A percentile compares a stretch with the other conserved stretches of the same genome.
Evolutionary conservation across 306 rosid species (phyloP).

Genomic region (Citrullus mucosospermus): DNA sequence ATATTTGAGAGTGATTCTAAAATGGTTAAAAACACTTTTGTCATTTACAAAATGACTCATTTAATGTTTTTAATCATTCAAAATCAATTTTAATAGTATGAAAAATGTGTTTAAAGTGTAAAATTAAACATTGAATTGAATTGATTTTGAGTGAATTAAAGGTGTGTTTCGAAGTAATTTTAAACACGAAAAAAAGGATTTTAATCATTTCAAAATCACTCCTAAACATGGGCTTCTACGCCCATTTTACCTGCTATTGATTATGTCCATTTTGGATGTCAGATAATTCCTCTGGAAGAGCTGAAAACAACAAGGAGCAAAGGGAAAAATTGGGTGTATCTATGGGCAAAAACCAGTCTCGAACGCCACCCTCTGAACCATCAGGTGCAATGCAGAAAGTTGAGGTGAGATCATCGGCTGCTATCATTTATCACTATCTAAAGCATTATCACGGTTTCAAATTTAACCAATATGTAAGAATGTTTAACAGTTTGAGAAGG

Average conservation of each 20-base stretch:
- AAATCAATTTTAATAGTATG: too few relatives aligned
- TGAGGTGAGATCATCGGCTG: slow-evolving; percentile 28
- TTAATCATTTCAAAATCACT: too few relatives aligned
- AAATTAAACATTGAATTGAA: too few relatives aligned
- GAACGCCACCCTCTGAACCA: slow-evolving; percentile 47
- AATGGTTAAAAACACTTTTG: too few relatives aligned
- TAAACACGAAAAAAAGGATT: too few relatives aligned
- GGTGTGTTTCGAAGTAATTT: too few relatives aligned
- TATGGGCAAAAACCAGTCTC: slow-evolving; percentile 34
- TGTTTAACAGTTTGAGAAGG: slow-evolving; percentile 44
- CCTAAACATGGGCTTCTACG: too few relatives aligned
- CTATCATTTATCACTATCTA: not conserved
- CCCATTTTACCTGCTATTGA: not conserved
- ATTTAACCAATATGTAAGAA: not conserved
- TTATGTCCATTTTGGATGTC: slow-evolving; percentile 9
- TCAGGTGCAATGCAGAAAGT: slow-evolving; percentile 44
- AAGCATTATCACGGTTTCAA: not conserved
- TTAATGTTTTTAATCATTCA: too few relatives aligned
- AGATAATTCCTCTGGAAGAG: slow-evolving; percentile 38
- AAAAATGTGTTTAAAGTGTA: too few relatives aligned
- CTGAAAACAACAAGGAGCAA: slow-evolving; percentile 23
- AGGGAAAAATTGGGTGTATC: slow-evolving; percentile 63
- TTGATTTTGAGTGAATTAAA: too few relatives aligned
- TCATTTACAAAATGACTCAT: too few relatives aligned
- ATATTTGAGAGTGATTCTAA: too few relatives aligned